phyloP scores from a whole-genome alignment of 2,329 filamentous ascomycete species.

The Phialemonium atrogriseum region DNA sequence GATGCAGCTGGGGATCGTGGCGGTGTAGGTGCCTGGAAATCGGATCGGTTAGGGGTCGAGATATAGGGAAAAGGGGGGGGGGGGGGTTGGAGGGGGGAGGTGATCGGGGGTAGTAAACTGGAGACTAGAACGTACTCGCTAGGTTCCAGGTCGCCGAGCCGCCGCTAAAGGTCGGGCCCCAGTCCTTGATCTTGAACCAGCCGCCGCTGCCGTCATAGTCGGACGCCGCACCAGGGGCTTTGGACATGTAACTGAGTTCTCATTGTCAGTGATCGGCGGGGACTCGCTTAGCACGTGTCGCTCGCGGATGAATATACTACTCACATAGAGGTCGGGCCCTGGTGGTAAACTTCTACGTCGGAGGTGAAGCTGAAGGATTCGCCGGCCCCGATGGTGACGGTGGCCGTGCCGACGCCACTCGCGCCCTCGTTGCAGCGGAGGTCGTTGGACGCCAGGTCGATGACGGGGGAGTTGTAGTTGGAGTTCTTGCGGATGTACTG shows the following conservation, averaged over 20 bases:
- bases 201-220: slow-evolving; percentile 29
- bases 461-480: slow-evolving; percentile 40
- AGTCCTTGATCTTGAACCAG: slow-evolving; percentile 35
- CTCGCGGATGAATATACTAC: too few relatives aligned
- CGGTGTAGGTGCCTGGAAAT: slow-evolving; percentile 20
- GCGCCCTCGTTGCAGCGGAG: slow-evolving; percentile 31
- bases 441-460: slow-evolving; percentile 26
- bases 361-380: slow-evolving; percentile 28
- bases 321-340: slow-evolving; percentile 30
- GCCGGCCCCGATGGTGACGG: slow-evolving; percentile 26
- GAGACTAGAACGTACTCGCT: slow-evolving; percentile 19
- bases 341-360: slow-evolving; percentile 33
- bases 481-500: slow-evolving; percentile 35
- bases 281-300: not conserved
- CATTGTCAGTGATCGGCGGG: not conserved
- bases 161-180: slow-evolving; percentile 17
- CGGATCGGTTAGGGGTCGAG: too few relatives aligned
- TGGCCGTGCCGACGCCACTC: slow-evolving; percentile 22
- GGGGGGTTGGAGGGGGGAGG: too few relatives aligned
- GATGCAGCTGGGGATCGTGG: slow-evolving; percentile 40
- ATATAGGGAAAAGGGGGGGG: too few relatives aligned
- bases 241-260: slow-evolving; percentile 28
- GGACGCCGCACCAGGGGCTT: slow-evolving; percentile 24
- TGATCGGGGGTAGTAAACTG: too few relatives aligned
- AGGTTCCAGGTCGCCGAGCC: slow-evolving; percentile 25